Conservation (phyloP, 257 asterid genomes). For the Leonotis leonurus region DNA sequence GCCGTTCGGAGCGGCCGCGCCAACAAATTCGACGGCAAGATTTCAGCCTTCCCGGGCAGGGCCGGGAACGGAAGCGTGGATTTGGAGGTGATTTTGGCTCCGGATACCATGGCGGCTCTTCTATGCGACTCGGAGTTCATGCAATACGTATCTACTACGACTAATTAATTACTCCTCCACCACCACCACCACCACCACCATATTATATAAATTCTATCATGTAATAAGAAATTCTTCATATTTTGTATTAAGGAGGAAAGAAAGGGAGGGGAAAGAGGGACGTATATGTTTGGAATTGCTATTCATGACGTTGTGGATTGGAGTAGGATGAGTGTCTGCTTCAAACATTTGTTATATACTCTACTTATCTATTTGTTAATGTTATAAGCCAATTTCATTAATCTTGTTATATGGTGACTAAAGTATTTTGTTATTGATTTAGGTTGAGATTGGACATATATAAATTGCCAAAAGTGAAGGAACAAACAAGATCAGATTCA, state of each 20-base stretch:
- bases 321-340: no score
- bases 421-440: not conserved
- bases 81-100: conserved; percentile 43
- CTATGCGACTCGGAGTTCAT: conserved; percentile 40
- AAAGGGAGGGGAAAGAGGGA: no score
- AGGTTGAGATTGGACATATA: not conserved
- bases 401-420: not conserved
- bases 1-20: conserved; percentile 41
- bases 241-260: no score
- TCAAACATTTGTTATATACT: no score
- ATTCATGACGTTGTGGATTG: not conserved
- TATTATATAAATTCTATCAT: not conserved
- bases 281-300: not conserved
- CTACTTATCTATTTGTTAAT: no score
- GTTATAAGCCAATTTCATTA: not conserved
- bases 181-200: no score
- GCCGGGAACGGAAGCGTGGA: conserved; percentile 38
- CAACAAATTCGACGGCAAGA: conserved; percentile 53
- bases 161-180: not conserved
- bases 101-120: conserved; percentile 34
- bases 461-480: not conserved
- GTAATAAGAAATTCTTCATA: not conserved
- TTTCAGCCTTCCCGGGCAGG: conserved; percentile 43
- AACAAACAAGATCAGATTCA: not conserved
- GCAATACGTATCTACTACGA: conserved; percentile 28